These are phyloP conservation scores for Pythium chondricola DNA, from an alignment of 352 stramenopile species.

Conservation along the genomic window DNA sequence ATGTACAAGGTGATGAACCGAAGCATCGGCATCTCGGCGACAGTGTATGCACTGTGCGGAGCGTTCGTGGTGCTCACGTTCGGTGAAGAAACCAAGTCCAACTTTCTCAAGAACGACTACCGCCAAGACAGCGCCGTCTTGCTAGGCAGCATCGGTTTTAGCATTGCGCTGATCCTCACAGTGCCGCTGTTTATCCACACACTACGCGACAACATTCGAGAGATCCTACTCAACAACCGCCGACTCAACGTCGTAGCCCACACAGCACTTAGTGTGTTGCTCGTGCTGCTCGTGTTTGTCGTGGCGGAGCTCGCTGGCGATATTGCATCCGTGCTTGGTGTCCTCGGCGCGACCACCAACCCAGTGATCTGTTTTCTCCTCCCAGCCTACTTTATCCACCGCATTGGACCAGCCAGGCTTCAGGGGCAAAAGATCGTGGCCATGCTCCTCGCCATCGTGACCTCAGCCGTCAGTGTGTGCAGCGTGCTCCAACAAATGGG, in stretches of 20 bases:
- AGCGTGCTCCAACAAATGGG: constrained; percentile 52
- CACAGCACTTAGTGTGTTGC: constrained; percentile 36
- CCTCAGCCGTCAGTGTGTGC: constrained; percentile 37
- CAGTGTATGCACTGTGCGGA: constrained; percentile 72
- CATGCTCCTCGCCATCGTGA: constrained; percentile 34
- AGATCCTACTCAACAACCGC: constrained; percentile 47
- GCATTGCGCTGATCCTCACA: constrained; percentile 74
- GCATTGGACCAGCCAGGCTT: constrained; percentile 36
- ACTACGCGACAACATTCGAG: constrained; percentile 77
- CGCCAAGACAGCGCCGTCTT: constrained; percentile 61
- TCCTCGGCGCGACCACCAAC: constrained; percentile 83
- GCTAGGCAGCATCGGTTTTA: constrained; percentile 69
- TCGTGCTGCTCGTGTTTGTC: constrained; percentile 43
- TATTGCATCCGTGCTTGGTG: constrained; percentile 77
- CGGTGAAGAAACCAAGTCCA: constrained; percentile 62
- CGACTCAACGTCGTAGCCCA: constrained; percentile 44
- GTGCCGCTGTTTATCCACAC: constrained; percentile 84
- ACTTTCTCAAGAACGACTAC: constrained; percentile 88
- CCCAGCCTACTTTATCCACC: constrained; percentile 71
- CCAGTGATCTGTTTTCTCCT: constrained; percentile 85
- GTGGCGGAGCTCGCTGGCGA: constrained; percentile 70
- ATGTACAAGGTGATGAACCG: constrained; percentile 90
- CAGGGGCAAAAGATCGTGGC: constrained; percentile 37
- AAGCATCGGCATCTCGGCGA: constrained; percentile 67
- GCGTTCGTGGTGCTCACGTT: constrained; percentile 86